A percentile compares a stretch with the other conserved stretches of the same genome.
Evolutionary conservation across 129 eudicot species (phyloP).

Genomic region (Saposhnikovia divaricata): DNA sequence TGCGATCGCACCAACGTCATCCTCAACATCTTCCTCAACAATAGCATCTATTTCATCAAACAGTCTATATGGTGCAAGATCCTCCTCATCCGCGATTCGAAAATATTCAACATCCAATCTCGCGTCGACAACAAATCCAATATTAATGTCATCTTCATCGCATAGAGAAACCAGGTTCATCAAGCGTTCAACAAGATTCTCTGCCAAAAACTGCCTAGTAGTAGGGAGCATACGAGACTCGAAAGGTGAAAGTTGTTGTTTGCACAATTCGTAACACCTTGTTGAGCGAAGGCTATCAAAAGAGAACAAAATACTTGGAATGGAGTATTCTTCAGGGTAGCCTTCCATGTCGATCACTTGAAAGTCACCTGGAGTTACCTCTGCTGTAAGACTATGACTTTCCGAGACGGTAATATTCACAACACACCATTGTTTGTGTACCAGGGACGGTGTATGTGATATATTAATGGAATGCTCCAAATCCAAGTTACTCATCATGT

Average conservation of each 20-base stretch:
- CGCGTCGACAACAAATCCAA: neutral
- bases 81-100: neutral
- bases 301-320: neutral
- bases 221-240: neutral
- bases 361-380: too few species aligned
- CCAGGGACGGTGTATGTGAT: too few species aligned
- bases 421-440: too few species aligned
- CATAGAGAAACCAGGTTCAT: neutral
- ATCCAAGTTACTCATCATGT: too few species aligned
- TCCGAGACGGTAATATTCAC: too few species aligned
- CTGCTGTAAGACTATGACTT: too few species aligned
- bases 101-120: neutral
- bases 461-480: too few species aligned
- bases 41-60: neutral
- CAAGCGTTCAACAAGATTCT: neutral
- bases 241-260: too few species aligned
- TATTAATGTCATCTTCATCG: neutral
- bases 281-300: neutral
- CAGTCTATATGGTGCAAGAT: neutral
- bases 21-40: neutral
- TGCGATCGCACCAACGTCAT: neutral
- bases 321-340: neutral
- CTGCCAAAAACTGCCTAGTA: neutral
- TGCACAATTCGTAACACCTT: neutral
- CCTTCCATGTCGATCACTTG: too few species aligned